phyloP scores from a whole-genome alignment of 2,329 filamentous ascomycete species.

The Madurella mycetomatis region DNA sequence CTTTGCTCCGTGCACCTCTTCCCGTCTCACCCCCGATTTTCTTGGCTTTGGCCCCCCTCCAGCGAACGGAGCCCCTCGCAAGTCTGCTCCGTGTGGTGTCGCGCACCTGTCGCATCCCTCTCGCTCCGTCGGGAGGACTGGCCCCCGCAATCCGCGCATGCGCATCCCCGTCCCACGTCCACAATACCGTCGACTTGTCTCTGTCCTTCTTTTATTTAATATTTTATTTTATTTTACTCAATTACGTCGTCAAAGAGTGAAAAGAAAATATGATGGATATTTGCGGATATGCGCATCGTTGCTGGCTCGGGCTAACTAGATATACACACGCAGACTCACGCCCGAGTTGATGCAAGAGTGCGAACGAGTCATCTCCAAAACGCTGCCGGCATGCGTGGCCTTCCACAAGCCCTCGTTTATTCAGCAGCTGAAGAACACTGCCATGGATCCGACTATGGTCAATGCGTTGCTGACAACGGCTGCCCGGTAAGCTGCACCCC shows the following conservation, averaged over 20 bases:
- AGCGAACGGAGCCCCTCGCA: conserved; percentile 17
- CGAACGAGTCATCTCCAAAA: conserved; percentile 58
- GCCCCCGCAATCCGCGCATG: neutral
- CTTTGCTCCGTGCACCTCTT: conserved; percentile 23
- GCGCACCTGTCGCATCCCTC: conserved; percentile 3
- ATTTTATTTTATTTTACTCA: no score
- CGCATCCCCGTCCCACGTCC: neutral
- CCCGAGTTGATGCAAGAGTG: conserved; percentile 56
- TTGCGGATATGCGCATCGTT: neutral
- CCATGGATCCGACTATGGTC: conserved; percentile 52
- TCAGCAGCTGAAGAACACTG: conserved; percentile 54
- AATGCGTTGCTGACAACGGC: conserved; percentile 56
- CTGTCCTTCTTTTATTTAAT: no score
- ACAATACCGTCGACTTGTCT: neutral
- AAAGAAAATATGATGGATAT: no score
- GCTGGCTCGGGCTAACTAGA: conserved; percentile 11
- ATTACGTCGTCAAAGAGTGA: no score
- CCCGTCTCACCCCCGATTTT: conserved; percentile 22
- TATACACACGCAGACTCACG: conserved; percentile 39
- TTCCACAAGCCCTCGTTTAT: conserved; percentile 61
- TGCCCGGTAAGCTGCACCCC: conserved; percentile 46
- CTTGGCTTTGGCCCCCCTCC: conserved; percentile 14
- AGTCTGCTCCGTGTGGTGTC: neutral
- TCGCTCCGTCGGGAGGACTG: neutral
- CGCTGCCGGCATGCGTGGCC: conserved; percentile 56